phyloP scores from a whole-genome alignment of 805 yeast genomes.

The Vanderwaltozyma polyspora region DNA sequence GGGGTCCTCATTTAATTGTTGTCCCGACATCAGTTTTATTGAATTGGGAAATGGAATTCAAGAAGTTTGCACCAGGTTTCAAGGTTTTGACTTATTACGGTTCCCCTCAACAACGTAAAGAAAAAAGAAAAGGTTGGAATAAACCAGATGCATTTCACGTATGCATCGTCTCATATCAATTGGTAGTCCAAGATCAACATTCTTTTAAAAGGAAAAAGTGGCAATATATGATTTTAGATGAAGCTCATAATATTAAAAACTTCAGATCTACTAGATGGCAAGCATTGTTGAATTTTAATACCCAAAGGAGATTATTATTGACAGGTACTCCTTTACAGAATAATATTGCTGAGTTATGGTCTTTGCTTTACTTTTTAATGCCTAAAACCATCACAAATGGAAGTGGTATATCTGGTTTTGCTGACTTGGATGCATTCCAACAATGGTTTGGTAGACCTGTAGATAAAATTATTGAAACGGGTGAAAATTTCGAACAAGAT shows the following conservation, averaged over 20 bases:
- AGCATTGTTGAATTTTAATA: slow-evolving; percentile 84
- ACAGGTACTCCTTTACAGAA: slow-evolving; percentile 98
- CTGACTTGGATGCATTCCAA: slow-evolving; percentile 89
- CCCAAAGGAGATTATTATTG: slow-evolving; percentile 72
- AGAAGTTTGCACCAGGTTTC: slow-evolving; percentile 95
- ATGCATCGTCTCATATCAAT: slow-evolving; percentile 91
- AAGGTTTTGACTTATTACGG: slow-evolving; percentile 94
- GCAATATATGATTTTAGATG: slow-evolving; percentile 95
- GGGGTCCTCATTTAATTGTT: slow-evolving; percentile 97
- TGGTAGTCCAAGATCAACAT: slow-evolving; percentile 95
- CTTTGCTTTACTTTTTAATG: slow-evolving; percentile 87
- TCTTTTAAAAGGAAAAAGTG: slow-evolving; percentile 86
- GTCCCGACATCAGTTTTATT: slow-evolving; percentile 97
- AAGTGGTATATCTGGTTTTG: slow-evolving; percentile 63
- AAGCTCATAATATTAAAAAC: slow-evolving; percentile 95
- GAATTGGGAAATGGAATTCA: slow-evolving; percentile 99
- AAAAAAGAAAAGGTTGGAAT: slow-evolving; percentile 95
- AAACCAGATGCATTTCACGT: slow-evolving; percentile 92
- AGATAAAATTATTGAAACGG: slow-evolving; percentile 70
- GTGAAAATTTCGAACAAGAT: slow-evolving; percentile 44
- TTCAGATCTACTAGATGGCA: slow-evolving; percentile 97
- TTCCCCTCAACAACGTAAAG: slow-evolving; percentile 91
- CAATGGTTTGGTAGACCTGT: slow-evolving; percentile 99
- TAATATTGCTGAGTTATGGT: slow-evolving; percentile 92
- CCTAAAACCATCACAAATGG: slow-evolving; percentile 61